A percentile compares a stretch with the other conserved stretches of the same genome.
These are phyloP conservation scores for Colletotrichum tropicicola DNA, from an alignment of 2,329 filamentous ascomycete species.

Conservation along the genomic window DNA sequence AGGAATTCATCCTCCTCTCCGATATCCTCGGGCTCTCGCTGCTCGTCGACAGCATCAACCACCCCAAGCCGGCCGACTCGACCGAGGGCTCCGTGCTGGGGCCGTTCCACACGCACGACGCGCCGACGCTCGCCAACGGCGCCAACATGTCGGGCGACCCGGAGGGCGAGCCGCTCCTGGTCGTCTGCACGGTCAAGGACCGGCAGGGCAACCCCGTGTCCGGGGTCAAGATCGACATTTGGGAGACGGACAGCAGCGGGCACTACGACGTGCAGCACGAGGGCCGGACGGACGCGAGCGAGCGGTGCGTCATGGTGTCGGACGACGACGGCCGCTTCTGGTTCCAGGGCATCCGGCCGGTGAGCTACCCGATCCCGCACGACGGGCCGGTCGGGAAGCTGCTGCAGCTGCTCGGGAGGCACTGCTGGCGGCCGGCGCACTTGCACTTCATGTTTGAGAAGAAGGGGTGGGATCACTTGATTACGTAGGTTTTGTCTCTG, in stretches of 20 bases:
- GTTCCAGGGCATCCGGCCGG: constrained; percentile 86
- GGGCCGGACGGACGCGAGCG: constrained; percentile 54
- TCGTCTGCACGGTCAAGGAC: constrained; percentile 73
- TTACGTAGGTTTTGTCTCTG: constrained; percentile 72
- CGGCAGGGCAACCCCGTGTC: constrained; percentile 66
- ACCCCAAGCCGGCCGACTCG: constrained; percentile 72
- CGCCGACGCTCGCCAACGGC: constrained; percentile 61
- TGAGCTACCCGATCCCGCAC: constrained; percentile 85
- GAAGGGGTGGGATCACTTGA: constrained; percentile 78
- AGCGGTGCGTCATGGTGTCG: constrained; percentile 60
- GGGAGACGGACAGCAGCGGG: constrained; percentile 80
- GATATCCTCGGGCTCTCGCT: constrained; percentile 79
- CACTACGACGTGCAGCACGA: constrained; percentile 81
- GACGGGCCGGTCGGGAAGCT: constrained; percentile 85
- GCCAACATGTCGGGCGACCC: constrained; percentile 69
- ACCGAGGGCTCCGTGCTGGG: constrained; percentile 84
- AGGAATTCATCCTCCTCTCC: constrained; percentile 81
- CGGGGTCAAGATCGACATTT: constrained; percentile 76
- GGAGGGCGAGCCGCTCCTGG: constrained; percentile 71
- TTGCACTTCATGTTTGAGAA: constrained; percentile 93
- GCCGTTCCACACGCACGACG: constrained; percentile 82
- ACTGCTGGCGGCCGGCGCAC: constrained; percentile 80
- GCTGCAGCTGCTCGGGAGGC: constrained; percentile 71
- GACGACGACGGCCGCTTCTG: constrained; percentile 64
- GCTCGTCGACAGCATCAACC: constrained; percentile 79